A percentile compares a stretch with the other conserved stretches of the same genome.
phyloP scores from a whole-genome alignment of 1,139 yeast genomes.

The Suhomyces terraborum region DNA sequence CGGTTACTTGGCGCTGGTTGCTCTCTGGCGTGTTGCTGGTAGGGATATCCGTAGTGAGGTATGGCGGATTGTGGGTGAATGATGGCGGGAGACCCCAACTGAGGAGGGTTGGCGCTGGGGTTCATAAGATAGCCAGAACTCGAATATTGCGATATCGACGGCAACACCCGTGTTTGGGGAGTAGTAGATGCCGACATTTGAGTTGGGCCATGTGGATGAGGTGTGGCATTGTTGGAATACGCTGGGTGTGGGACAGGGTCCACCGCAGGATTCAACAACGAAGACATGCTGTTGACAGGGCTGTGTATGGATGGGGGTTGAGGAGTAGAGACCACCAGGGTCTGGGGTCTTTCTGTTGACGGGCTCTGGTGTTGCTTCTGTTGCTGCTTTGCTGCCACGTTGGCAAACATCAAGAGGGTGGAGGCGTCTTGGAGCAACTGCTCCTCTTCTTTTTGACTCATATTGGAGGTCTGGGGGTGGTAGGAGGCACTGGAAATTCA shows the following conservation, averaged over 20 bases:
- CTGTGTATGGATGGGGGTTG: conserved; percentile 1
- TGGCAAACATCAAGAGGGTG: conserved; percentile 65
- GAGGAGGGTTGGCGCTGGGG: too few relatives aligned
- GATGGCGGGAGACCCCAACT: conserved; percentile 10
- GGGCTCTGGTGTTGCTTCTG: conserved; percentile 22
- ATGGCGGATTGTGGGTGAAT: conserved; percentile 8
- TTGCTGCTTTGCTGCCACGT: conserved; percentile 52
- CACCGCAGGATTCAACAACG: conserved; percentile 7
- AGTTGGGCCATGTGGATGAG: neutral
- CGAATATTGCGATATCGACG: conserved; percentile 6
- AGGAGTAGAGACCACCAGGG: conserved; percentile 1
- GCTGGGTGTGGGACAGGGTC: neutral
- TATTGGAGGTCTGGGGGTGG: conserved; percentile 8
- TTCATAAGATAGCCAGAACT: conserved; percentile 3
- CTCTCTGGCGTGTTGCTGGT: conserved; percentile 1
- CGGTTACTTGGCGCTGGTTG: neutral
- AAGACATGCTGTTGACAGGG: conserved; percentile 15
- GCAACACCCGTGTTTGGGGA: conserved; percentile 2
- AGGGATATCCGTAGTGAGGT: conserved; percentile 5
- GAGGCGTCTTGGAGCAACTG: conserved; percentile 63
- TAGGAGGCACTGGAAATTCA: neutral
- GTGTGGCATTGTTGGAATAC: neutral
- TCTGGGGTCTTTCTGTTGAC: conserved; percentile 3
- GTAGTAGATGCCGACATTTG: neutral
- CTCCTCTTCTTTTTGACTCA: conserved; percentile 31